Evolutionary conservation across 495 filamentous ascomycete genomes (phyloP).

Genomic region (Letharia columbiana): DNA sequence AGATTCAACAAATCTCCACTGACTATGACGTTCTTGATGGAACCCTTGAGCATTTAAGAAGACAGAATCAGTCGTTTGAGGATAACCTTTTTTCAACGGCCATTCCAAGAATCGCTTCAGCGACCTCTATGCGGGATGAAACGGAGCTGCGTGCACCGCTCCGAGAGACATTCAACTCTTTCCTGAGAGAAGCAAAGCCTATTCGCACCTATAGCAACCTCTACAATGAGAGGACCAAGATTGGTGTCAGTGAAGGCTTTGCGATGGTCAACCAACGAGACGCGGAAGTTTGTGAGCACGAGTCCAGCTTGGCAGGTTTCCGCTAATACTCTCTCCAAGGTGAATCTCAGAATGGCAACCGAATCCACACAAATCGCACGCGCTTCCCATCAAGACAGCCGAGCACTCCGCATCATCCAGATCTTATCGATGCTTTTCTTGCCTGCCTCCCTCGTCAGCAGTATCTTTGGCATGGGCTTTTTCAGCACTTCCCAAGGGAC

Average conservation of each 20-base stretch:
- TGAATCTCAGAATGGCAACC: slow-evolving; percentile 16
- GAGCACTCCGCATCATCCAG: slow-evolving; percentile 15
- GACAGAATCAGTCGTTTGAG: slow-evolving; percentile 12
- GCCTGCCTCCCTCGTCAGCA: slow-evolving; percentile 16
- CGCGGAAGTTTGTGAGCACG: slow-evolving; percentile 15
- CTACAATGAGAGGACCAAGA: slow-evolving; percentile 14
- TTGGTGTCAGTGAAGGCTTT: slow-evolving; percentile 20
- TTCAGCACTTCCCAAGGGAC: slow-evolving; percentile 14
- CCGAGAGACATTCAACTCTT: slow-evolving; percentile 11
- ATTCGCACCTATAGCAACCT: slow-evolving; percentile 18
- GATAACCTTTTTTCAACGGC: background rate
- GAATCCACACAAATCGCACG: slow-evolving; percentile 20
- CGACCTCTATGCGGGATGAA: background rate
- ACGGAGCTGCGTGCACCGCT: slow-evolving; percentile 11
- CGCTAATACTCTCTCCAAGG: slow-evolving; percentile 7
- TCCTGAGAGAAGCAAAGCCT: slow-evolving; percentile 16
- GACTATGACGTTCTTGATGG: slow-evolving; percentile 15
- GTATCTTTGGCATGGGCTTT: slow-evolving; percentile 18
- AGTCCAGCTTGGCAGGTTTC: background rate
- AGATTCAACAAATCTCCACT: slow-evolving; percentile 16
- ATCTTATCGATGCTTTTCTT: slow-evolving; percentile 17
- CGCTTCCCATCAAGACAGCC: slow-evolving; percentile 17
- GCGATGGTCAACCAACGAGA: slow-evolving; percentile 21
- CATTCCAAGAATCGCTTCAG: background rate
- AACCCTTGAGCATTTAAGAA: slow-evolving; percentile 15